Evolutionary conservation across 2,329 filamentous ascomycete genomes (phyloP), one percentile per base, ranked within the genome.

Genomic region (Fusarium mangiferae): DNA sequence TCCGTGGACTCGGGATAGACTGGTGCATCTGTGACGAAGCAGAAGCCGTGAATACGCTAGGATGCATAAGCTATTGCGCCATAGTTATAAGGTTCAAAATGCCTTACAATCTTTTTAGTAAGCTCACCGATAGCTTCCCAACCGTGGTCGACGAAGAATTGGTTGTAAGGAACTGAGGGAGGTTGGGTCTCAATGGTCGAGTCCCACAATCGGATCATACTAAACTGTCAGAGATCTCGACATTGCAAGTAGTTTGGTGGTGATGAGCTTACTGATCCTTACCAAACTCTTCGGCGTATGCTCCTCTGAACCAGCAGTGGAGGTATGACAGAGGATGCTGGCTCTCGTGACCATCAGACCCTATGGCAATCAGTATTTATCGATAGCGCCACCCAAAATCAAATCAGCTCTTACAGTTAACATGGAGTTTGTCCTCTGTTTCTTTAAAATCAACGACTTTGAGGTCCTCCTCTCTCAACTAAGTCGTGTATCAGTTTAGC

Each of bases 1-100:
- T 59, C 38, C 13, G 56, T 59, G 42, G 56, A 51, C 24, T 59
- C 56, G 20, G 56, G 56, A 59, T 59, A 38, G 42, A 49, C 56
- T 35, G 94, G 94, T 20, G 92, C 92, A 48, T 87, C 85, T 54
- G 91, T 87, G 22, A 98, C 90, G 78, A 96, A 96, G 76, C 89
- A 93, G 80, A 97, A 94, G 7, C 96, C 95, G 71, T 88, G 90
- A 68, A 84, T 81, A 67, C 89, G 88, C 93, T 95, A 56, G 8
- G 5, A 17, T 56, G 6, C 45, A 45, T 78, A 36, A 79, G 75
- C 22, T 45, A 38, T 15, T 41, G n/a, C n/a, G n/a, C n/a, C 26
- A 38, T 33, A 12, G 15, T 11, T 2, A 24, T 3, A 22, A 13
- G 18, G 5, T n/a, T 9, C 39, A 13, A 15, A 52, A 55, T 55